Evolutionary conservation across 495 filamentous ascomycete genomes (phyloP).

Genomic region (Glutinoglossum americanum): DNA sequence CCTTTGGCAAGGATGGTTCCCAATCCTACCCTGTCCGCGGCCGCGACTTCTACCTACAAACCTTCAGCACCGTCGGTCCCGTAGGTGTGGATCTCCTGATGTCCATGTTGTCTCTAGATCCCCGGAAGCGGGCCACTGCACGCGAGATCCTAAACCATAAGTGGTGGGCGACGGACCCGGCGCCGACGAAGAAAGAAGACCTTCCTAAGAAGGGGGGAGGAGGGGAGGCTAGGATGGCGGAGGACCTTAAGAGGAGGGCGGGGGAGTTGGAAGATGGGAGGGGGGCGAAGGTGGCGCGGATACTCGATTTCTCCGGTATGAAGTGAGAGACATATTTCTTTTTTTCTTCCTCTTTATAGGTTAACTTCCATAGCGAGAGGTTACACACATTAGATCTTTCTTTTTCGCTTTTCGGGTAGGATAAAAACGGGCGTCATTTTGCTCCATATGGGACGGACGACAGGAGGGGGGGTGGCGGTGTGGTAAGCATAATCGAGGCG

Average conservation of each 20-base stretch:
- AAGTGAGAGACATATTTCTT: not conserved
- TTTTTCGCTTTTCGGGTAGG: too few relatives aligned
- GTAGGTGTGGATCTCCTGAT: constrained; percentile 74
- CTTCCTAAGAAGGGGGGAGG: constrained; percentile 50
- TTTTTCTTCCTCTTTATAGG: too few relatives aligned
- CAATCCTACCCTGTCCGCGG: constrained; percentile 36
- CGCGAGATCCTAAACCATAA: constrained; percentile 53
- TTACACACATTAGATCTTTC: too few relatives aligned
- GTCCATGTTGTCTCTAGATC: constrained; percentile 69
- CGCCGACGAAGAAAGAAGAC: constrained; percentile 63
- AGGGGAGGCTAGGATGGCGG: constrained; percentile 51
- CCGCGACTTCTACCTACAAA: constrained; percentile 41
- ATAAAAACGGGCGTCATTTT: too few relatives aligned
- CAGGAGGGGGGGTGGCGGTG: too few relatives aligned
- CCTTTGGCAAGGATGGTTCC: constrained; percentile 22
- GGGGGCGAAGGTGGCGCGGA: constrained; percentile 58
- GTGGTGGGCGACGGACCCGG: constrained; percentile 73
- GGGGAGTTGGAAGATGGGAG: constrained; percentile 46
- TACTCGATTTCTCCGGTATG: constrained; percentile 50
- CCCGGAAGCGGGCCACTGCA: constrained; percentile 57
- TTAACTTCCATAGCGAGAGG: too few relatives aligned
- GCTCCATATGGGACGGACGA: too few relatives aligned
- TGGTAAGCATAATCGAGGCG: too few relatives aligned
- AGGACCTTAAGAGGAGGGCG: constrained; percentile 63
- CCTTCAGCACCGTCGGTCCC: constrained; percentile 55